phyloP scores from a whole-genome alignment of 257 asterid species.

The Nicotiana noctiflora region DNA sequence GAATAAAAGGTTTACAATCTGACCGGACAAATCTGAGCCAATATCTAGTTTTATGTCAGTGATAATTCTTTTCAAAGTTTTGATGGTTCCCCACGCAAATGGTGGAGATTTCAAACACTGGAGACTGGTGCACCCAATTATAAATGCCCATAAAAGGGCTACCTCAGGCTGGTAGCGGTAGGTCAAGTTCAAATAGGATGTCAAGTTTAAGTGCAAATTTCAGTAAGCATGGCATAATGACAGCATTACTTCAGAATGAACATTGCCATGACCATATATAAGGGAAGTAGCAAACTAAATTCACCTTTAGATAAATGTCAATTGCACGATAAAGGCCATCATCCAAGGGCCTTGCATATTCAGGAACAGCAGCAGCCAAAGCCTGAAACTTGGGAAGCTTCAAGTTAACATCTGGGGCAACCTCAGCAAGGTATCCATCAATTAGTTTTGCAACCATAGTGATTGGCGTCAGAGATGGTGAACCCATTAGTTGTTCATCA shows the following conservation, averaged over 20 bases:
- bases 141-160: not conserved
- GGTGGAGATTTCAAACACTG: not conserved
- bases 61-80: not conserved
- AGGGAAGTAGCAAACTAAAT: not conserved
- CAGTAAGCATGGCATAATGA: not conserved
- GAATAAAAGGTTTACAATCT: not conserved
- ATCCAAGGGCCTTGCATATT: conserved; percentile 87
- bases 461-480: conserved; percentile 83
- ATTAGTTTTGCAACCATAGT: conserved; percentile 88
- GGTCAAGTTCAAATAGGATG: not conserved
- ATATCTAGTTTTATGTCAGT: not conserved
- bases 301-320: conserved; percentile 89
- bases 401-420: conserved; percentile 85
- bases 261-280: not conserved
- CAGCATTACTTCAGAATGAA: not conserved
- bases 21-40: not conserved
- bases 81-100: not conserved
- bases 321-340: conserved; percentile 96
- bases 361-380: conserved; percentile 87
- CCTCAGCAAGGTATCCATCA: conserved; percentile 93
- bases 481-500: conserved; percentile 67
- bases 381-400: conserved; percentile 83
- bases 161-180: not conserved
- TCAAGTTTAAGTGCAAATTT: not conserved
- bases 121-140: not conserved